phyloP scores from a whole-genome alignment of 2,329 filamentous ascomycete genomes.

The Fusarium sp. region DNA sequence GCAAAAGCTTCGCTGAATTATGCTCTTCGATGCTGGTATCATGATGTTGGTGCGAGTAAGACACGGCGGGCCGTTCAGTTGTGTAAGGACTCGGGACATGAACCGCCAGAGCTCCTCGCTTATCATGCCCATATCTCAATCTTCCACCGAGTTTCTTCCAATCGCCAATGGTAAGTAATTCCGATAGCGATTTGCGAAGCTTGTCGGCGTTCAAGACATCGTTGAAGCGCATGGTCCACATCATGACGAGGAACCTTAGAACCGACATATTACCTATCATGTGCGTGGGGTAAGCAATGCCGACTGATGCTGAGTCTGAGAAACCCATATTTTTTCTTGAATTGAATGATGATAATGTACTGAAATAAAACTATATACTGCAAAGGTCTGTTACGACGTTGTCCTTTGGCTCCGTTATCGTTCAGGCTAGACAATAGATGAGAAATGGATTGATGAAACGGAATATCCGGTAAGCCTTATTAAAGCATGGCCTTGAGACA shows the following conservation, averaged over 20 bases:
- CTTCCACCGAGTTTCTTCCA: neutral
- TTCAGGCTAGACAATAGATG: neutral
- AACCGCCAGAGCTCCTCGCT: neutral
- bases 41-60: neutral
- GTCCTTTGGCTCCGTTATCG: neutral
- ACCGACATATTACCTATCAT: neutral
- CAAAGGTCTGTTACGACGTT: accelerated
- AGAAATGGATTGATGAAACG: neutral
- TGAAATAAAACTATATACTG: neutral
- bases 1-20: accelerated
- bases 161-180: neutral
- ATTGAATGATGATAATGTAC: neutral
- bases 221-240: neutral
- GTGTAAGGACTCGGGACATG: neutral
- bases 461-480: neutral
- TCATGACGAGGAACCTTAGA: neutral
- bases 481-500: accelerated
- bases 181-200: neutral
- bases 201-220: neutral
- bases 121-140: neutral
- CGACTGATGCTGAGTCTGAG: accelerated
- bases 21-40: neutral
- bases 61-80: neutral
- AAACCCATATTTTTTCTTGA: neutral
- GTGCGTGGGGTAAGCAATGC: neutral